A percentile compares a stretch with the other conserved stretches of the same genome.
phyloP scores from a whole-genome alignment of 1,139 yeast genomes.

The Zygoascus meyerae region DNA sequence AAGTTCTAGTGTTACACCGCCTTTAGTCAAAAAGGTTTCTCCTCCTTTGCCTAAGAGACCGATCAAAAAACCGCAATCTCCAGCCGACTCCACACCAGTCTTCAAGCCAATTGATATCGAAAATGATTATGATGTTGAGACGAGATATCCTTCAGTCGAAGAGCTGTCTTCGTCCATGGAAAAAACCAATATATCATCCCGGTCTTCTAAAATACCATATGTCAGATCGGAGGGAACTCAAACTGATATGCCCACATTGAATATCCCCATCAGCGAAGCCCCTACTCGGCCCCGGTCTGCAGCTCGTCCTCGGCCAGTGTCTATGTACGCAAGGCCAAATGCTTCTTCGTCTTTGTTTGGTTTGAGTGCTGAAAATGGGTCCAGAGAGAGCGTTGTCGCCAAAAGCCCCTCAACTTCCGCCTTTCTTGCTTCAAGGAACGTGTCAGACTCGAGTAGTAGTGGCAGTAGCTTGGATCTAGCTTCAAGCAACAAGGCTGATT shows the following conservation, averaged over 20 bases:
- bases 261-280: not conserved
- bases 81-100: conserved; percentile 7
- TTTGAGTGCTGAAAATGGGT: not conserved
- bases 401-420: conserved; percentile 9
- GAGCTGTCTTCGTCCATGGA: conserved; percentile 29
- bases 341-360: not conserved
- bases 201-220: not conserved
- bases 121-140: conserved; percentile 18
- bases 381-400: conserved; percentile 4
- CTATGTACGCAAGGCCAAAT: conserved; percentile 15
- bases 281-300: conserved; percentile 3
- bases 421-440: conserved; percentile 6
- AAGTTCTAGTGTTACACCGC: not conserved
- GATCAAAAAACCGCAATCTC: conserved; percentile 1
- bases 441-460: conserved; percentile 6
- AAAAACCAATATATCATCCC: conserved; percentile 10
- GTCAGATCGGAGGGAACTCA: conserved; percentile 3
- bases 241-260: conserved; percentile 1
- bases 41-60: conserved; percentile 5
- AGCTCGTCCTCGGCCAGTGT: conserved; percentile 14
- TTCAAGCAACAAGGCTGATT: not conserved
- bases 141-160: conserved; percentile 34
- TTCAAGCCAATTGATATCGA: conserved; percentile 1
- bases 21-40: conserved; percentile 2
- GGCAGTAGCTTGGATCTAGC: not conserved